Evolutionary conservation across 2,329 filamentous ascomycete genomes (phyloP).

Genomic region (Cladophialophora exuberans): DNA sequence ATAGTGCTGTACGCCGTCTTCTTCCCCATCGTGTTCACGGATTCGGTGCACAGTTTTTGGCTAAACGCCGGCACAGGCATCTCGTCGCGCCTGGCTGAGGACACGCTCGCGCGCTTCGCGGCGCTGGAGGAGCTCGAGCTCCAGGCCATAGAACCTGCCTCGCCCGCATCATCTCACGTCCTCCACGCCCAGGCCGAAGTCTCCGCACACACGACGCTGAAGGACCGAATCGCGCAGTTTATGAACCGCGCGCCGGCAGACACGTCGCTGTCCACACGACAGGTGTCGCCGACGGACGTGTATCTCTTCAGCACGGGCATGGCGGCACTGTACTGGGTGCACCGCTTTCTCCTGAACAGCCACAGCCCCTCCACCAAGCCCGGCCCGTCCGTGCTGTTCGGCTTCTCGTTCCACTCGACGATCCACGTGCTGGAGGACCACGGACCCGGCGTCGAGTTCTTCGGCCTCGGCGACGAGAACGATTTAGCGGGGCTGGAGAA

Average conservation of each 20-base stretch:
- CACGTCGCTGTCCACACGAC: not conserved
- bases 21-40: slow-evolving; percentile 9
- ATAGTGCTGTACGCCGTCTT: slow-evolving; percentile 19
- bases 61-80: slow-evolving; percentile 22
- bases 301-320: slow-evolving; percentile 61
- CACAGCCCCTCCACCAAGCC: no score
- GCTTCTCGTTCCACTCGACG: slow-evolving; percentile 57
- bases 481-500: slow-evolving; percentile 57
- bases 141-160: not conserved
- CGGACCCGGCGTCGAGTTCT: slow-evolving; percentile 49
- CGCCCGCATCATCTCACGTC: no score
- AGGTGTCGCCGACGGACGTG: slow-evolving; percentile 45
- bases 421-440: slow-evolving; percentile 53
- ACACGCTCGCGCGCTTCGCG: slow-evolving; percentile 12
- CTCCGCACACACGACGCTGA: slow-evolving; percentile 6
- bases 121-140: slow-evolving; percentile 12
- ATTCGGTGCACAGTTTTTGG: slow-evolving; percentile 20
- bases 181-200: not conserved
- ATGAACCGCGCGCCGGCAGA: slow-evolving; percentile 16
- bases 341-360: slow-evolving; percentile 43
- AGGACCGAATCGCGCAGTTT: slow-evolving; percentile 14
- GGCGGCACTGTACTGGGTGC: slow-evolving; percentile 53
- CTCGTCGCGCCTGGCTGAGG: slow-evolving; percentile 26
- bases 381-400: slow-evolving; percentile 49
- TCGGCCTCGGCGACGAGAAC: slow-evolving; percentile 48